Conservation (phyloP, 192 early-diverging fungal genomes). For the Coemansia furcata region DNA sequence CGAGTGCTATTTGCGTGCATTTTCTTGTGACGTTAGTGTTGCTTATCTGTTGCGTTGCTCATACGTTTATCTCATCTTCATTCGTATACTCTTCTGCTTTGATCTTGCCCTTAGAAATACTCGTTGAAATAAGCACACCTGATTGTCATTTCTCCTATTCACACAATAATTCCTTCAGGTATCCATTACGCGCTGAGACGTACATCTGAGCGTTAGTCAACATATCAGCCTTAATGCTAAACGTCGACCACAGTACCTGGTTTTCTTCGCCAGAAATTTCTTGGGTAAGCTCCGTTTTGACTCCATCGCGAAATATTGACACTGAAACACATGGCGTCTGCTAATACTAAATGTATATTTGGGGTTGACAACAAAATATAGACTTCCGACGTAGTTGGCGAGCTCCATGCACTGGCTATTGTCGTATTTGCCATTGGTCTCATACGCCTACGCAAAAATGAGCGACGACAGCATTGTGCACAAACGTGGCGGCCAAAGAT, state of each 20-base stretch:
- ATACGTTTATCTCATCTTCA: background rate
- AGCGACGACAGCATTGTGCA: background rate
- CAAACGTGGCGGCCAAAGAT: background rate
- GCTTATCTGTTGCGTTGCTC: background rate
- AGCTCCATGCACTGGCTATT: background rate
- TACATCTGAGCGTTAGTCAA: background rate
- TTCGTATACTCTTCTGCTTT: background rate
- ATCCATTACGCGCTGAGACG: background rate
- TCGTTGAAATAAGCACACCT: background rate
- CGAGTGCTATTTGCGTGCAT: too few relatives aligned
- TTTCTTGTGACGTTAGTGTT: too few relatives aligned
- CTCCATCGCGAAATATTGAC: background rate
- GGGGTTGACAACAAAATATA: background rate
- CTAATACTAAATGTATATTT: background rate
- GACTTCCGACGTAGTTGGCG: background rate
- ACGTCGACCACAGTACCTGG: background rate
- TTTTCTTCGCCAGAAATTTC: background rate
- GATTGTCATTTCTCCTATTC: background rate
- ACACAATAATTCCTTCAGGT: background rate
- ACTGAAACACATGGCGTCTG: background rate
- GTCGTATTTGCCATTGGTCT: background rate
- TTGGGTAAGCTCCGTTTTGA: background rate
- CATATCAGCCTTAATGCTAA: background rate
- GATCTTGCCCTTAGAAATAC: background rate
- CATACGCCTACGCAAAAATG: background rate